A percentile compares a stretch with the other conserved stretches of the same genome.
These are phyloP conservation scores for Saksenaea vasiformis DNA, from an alignment of 371 early-diverging fungal species.

Conservation along the genomic window DNA sequence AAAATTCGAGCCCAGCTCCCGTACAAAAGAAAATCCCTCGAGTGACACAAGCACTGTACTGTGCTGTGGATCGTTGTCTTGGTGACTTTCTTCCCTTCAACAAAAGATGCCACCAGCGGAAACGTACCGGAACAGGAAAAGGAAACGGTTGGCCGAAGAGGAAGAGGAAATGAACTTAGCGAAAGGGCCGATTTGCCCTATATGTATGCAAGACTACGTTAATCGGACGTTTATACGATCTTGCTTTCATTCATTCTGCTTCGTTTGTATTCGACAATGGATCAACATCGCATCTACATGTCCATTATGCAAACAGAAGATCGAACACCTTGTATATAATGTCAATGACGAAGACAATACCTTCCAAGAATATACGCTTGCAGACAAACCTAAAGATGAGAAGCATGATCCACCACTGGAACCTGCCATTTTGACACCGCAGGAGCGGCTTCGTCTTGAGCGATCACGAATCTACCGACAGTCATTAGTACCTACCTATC, in stretches of 20 bases:
- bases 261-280: conserved; percentile 64
- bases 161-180: background rate
- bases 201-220: conserved; percentile 54
- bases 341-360: conserved; percentile 35
- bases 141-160: conserved; percentile 11
- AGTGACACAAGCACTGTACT: too few species aligned
- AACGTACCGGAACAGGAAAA: conserved; percentile 6
- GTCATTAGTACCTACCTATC: background rate
- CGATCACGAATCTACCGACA: conserved; percentile 28
- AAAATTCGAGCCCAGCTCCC: too few species aligned
- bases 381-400: conserved; percentile 21
- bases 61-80: too few species aligned
- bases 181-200: conserved; percentile 45
- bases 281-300: conserved; percentile 52
- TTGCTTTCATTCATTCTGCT: conserved; percentile 68
- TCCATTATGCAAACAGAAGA: conserved; percentile 58
- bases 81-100: background rate
- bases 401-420: conserved; percentile 34
- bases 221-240: conserved; percentile 56
- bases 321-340: conserved; percentile 37
- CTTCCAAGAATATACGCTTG: conserved; percentile 43
- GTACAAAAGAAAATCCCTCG: background rate
- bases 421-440: conserved; percentile 3
- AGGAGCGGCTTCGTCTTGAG: conserved; percentile 19
- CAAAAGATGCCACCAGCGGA: background rate